Percentiles rank a stretch among this genome's conserved stretches.
phyloP scores from a whole-genome alignment of 306 rosid species.

The Senna siamea region DNA sequence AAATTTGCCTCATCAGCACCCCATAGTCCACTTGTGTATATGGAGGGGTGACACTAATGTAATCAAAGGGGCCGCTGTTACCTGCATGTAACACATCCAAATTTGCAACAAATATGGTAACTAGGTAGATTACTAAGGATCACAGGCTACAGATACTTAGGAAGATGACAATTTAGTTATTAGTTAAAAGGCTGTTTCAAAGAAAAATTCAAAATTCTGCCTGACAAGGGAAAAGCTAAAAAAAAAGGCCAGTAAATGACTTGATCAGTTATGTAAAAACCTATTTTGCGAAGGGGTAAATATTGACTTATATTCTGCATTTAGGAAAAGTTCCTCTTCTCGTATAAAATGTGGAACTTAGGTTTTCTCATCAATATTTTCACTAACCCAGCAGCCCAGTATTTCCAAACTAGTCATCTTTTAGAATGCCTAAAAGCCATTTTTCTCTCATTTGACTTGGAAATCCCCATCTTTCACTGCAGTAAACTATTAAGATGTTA shows the following conservation, averaged over 20 bases:
- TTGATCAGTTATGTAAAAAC: neutral
- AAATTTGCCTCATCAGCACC: constrained; percentile 74
- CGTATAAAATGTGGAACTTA: neutral
- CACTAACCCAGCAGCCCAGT: neutral
- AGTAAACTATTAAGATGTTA: neutral
- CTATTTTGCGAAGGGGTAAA: too few relatives aligned
- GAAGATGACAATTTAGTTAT: neutral
- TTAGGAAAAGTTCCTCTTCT: too few relatives aligned
- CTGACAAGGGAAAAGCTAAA: neutral
- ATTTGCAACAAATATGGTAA: constrained; percentile 18
- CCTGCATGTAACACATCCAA: constrained; percentile 52
- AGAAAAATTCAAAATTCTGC: neutral
- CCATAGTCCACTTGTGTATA: constrained; percentile 81
- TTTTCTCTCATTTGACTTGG: neutral
- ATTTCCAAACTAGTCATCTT: neutral
- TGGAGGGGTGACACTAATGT: constrained; percentile 95
- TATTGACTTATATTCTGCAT: too few relatives aligned
- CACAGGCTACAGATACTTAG: neutral
- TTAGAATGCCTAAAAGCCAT: neutral
- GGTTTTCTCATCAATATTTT: neutral
- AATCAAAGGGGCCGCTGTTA: constrained; percentile 70
- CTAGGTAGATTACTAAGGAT: neutral
- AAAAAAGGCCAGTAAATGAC: neutral
- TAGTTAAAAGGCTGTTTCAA: constrained; percentile 3
- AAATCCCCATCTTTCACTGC: neutral